Evolutionary conservation across 78 protist species (phyloP), one percentile per base, ranked within the genome.

Genomic region (Diacronema lutheri): DNA sequence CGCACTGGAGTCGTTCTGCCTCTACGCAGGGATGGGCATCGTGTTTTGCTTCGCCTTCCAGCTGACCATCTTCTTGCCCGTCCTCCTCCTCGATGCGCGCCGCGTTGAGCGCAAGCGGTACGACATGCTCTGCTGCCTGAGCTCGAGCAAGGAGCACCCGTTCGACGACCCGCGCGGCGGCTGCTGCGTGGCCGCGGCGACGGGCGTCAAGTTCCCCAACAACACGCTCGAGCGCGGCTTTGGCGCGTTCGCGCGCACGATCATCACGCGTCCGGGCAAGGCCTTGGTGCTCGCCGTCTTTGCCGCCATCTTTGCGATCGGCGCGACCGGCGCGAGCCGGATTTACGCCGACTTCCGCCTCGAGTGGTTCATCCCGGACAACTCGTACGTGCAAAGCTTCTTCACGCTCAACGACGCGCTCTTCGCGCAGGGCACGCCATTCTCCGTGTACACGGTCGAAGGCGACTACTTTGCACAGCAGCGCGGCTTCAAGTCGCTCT

Each of bases 21-120:
- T 19, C 82, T 87, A 50, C 55, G 90, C 88, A 0, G 29, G 79
- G 35, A 56, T 82, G 16, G 86, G 86, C 38, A 66, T 87, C 73
- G 0, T 40, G 31, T 44, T 60, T 41, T 81, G 61, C 86, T 73
- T 46, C 64, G 7, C 66, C 23, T n/a, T 76, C 31, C 89, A 86
- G 37, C 23, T 46, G 69, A 66, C 84, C 55, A 60, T 86, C 61
- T 69, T 86, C 41, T 83, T 77, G 16, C 31, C 69, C 41, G 14
- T 26, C 31, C 37, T 79, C 55, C 31, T 33, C 65, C 60, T 76
- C 50, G 78, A 76, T 81, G 44, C 71, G 10, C 58, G 23, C n/a
- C 68, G 89, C 31, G 40, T 9, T 13, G 68, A 25, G 29, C 26
- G 14, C 29, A 23, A 35, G n/a, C 37, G 46, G 23, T 0, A 16